Conservation (phyloP, 225 moss, liverwort and hornwort genomes). For the Physcomitrium patens region DNA sequence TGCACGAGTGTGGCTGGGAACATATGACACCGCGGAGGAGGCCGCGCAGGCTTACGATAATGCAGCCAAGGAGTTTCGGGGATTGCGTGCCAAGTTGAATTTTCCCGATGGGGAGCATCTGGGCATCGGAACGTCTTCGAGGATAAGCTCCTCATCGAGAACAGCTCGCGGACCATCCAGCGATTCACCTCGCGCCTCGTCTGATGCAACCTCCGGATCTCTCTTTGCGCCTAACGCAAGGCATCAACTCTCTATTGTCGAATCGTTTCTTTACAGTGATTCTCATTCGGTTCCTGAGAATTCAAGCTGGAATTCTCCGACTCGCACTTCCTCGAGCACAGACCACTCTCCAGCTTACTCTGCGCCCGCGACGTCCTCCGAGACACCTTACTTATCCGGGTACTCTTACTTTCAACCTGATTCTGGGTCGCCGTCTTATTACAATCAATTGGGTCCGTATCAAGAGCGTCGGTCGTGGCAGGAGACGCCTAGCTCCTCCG, state of each 20-base stretch:
- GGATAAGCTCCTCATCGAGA: conserved; percentile 27
- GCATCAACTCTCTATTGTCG: conserved; percentile 15
- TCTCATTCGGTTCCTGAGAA: conserved; percentile 6
- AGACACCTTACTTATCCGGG: conserved; percentile 19
- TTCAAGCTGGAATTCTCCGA: conserved; percentile 35
- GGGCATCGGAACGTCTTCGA: conserved; percentile 36
- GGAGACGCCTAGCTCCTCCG: neutral
- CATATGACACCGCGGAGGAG: conserved; percentile 57
- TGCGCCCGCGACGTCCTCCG: conserved; percentile 36
- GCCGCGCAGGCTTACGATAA: conserved; percentile 58
- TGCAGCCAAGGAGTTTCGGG: conserved; percentile 55
- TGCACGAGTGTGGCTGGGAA: conserved; percentile 59
- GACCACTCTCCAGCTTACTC: conserved; percentile 22
- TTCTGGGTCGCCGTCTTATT: neutral
- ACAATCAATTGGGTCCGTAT: neutral
- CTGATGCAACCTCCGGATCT: neutral
- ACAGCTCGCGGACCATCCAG: neutral
- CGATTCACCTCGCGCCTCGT: neutral
- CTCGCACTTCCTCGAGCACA: conserved; percentile 38
- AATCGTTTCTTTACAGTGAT: conserved; percentile 7
- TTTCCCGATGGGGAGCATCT: conserved; percentile 53
- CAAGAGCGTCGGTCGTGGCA: conserved; percentile 32
- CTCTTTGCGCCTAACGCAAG: neutral
- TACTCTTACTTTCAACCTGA: neutral
- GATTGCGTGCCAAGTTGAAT: conserved; percentile 55